Percentiles rank a stretch among this genome's conserved stretches.
These are phyloP conservation scores for Pyrenopolyporus hunteri DNA, from an alignment of 495 filamentous ascomycete species.

Conservation along the genomic window DNA sequence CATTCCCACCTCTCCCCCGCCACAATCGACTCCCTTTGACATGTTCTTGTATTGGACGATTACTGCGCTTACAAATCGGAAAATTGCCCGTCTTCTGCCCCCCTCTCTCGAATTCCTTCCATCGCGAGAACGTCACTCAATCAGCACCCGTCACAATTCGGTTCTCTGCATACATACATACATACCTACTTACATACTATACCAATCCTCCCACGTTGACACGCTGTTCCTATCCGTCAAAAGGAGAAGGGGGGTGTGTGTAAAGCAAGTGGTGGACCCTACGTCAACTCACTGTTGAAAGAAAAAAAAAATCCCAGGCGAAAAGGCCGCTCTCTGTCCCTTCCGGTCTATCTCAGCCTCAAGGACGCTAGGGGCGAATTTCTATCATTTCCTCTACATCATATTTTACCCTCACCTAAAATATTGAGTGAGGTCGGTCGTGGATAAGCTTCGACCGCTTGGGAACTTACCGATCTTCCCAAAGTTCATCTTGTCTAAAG, in stretches of 20 bases:
- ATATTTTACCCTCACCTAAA: conserved; percentile 6
- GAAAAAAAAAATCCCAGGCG: conserved; percentile 3
- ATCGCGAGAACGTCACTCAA: conserved; percentile 27
- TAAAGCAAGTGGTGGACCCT: conserved; percentile 23
- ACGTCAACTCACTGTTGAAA: conserved; percentile 30
- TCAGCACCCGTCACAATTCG: conserved; percentile 16
- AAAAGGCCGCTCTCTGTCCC: conserved; percentile 14
- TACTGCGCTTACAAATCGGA: conserved; percentile 42
- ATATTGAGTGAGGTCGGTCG: conserved; percentile 19
- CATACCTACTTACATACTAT: conserved; percentile 1
- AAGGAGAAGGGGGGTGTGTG: conserved; percentile 29
- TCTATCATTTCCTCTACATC: conserved; percentile 22
- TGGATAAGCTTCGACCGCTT: conserved; percentile 17
- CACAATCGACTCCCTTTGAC: conserved; percentile 25
- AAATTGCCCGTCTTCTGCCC: conserved; percentile 37
- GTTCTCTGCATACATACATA: conserved; percentile 23
- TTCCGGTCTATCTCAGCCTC: conserved; percentile 26
- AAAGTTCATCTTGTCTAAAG: conserved; percentile 11
- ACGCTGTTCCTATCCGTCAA: conserved; percentile 23
- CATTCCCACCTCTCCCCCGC: conserved; percentile 16
- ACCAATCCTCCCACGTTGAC: conserved; percentile 28
- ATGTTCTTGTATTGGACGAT: conserved; percentile 1
- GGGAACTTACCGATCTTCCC: neutral
- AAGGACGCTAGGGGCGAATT: conserved; percentile 32
- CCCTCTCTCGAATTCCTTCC: conserved; percentile 40